A percentile compares a stretch with the other conserved stretches of the same genome.
Conservation (phyloP, 176 grass and related monocot species). For the Ensete ventricosum region DNA sequence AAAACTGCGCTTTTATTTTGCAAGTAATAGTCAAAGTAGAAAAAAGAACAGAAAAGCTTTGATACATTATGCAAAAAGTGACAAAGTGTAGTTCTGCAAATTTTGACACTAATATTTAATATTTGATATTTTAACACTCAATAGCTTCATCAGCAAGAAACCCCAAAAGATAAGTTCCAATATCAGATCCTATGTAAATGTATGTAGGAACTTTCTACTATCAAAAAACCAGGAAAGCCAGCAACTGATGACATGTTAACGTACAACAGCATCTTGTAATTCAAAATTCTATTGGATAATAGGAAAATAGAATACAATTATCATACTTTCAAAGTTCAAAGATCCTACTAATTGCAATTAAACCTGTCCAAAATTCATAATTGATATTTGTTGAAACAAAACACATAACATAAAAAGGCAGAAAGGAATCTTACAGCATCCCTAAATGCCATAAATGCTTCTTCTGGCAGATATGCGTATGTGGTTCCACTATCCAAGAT, state of each 20-base stretch:
- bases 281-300: too few relatives aligned
- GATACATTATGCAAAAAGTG: background rate
- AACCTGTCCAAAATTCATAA: background rate
- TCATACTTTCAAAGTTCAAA: background rate
- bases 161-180: background rate
- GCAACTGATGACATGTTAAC: too few relatives aligned
- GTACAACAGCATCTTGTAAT: too few relatives aligned
- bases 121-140: too few relatives aligned
- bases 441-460: conserved; percentile 87
- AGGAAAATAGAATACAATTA: too few relatives aligned
- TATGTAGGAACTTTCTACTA: background rate
- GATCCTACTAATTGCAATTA: background rate
- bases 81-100: background rate
- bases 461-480: conserved; percentile 90
- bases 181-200: background rate
- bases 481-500: conserved; percentile 97
- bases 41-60: background rate
- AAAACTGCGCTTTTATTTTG: background rate
- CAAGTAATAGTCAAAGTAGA: background rate
- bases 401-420: conserved; percentile 9
- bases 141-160: background rate
- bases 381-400: conserved; percentile 5
- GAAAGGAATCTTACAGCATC: conserved; percentile 57
- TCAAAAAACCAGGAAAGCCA: too few relatives aligned
- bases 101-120: background rate